Percentiles rank a stretch among this genome's conserved stretches.
phyloP scores from a whole-genome alignment of 805 yeast genomes.

The Wickerhamiella dianesei region DNA sequence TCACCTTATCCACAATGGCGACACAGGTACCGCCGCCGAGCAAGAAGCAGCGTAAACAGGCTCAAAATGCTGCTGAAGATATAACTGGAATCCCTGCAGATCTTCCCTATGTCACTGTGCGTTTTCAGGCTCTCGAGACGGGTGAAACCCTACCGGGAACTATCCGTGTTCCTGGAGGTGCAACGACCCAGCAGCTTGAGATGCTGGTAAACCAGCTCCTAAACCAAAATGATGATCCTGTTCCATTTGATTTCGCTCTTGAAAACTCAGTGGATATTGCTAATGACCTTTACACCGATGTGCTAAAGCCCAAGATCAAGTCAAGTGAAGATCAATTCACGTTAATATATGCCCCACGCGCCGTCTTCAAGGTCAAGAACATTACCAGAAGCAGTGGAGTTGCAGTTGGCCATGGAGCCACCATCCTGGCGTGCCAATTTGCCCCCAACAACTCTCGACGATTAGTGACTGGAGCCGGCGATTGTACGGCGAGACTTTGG shows the following conservation, averaged over 20 bases:
- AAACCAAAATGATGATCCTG: constrained; percentile 50
- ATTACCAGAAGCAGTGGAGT: constrained; percentile 86
- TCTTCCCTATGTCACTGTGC: constrained; percentile 74
- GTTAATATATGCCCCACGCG: constrained; percentile 83
- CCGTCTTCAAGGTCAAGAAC: constrained; percentile 84
- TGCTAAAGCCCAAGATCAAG: constrained; percentile 72
- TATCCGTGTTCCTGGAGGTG: constrained; percentile 80
- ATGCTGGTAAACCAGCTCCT: constrained; percentile 70
- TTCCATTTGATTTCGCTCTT: constrained; percentile 77
- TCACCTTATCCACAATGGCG: constrained; percentile 44
- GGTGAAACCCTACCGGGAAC: constrained; percentile 78
- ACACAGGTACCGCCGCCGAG: constrained; percentile 89
- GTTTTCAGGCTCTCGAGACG: constrained; percentile 85
- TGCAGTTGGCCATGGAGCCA: constrained; percentile 89
- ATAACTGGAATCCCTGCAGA: constrained; percentile 61
- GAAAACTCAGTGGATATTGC: constrained; percentile 38
- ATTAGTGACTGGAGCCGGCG: constrained; percentile 94
- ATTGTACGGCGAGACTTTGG: constrained; percentile 91
- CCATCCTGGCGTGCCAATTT: constrained; percentile 82
- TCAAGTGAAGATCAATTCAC: constrained; percentile 91
- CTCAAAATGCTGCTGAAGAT: constrained; percentile 27
- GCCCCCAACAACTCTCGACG: constrained; percentile 78
- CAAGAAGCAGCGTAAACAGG: constrained; percentile 65
- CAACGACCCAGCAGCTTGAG: constrained; percentile 75
- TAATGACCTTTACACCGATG: constrained; percentile 63